Evolutionary conservation across 192 early-diverging fungal species (phyloP).

Genomic region (Coemansia aciculifera): DNA sequence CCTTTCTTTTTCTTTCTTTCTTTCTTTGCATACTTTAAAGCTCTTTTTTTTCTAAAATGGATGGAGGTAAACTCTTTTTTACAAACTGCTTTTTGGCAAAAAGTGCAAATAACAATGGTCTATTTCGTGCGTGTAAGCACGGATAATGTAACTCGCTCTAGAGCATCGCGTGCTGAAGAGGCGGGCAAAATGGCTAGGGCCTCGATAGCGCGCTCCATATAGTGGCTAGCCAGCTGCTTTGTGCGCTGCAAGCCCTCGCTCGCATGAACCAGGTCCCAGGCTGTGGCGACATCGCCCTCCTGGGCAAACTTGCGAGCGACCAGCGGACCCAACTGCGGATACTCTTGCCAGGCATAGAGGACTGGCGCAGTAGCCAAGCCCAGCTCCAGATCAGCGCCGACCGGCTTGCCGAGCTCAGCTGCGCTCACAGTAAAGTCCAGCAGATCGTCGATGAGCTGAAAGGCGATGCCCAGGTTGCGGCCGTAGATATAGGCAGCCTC

Average conservation of each 20-base stretch:
- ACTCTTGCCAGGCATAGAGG: constrained; percentile 88
- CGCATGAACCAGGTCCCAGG: constrained; percentile 74
- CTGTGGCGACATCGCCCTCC: constrained; percentile 74
- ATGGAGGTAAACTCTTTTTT: neutral
- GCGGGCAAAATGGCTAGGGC: constrained; percentile 68
- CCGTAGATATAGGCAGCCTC: constrained; percentile 88
- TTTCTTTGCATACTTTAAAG: neutral
- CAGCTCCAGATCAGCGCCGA: constrained; percentile 83
- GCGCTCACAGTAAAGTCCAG: constrained; percentile 81
- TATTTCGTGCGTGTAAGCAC: constrained; percentile 82
- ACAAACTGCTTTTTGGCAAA: neutral
- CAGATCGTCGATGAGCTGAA: constrained; percentile 93
- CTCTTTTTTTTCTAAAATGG: neutral
- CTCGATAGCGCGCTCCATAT: constrained; percentile 73
- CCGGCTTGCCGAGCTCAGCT: constrained; percentile 85
- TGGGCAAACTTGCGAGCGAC: constrained; percentile 84
- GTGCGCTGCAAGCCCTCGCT: constrained; percentile 80
- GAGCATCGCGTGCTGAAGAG: constrained; percentile 72
- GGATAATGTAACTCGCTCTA: constrained; percentile 78
- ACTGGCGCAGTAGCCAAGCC: constrained; percentile 94
- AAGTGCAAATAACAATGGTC: neutral
- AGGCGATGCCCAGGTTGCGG: constrained; percentile 86
- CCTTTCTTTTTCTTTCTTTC: neutral
- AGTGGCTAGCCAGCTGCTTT: constrained; percentile 67
- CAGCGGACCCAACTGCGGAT: constrained; percentile 76